Conservation (phyloP, 1,284 basidiomycete species). For the Farysia itapuensis region DNA sequence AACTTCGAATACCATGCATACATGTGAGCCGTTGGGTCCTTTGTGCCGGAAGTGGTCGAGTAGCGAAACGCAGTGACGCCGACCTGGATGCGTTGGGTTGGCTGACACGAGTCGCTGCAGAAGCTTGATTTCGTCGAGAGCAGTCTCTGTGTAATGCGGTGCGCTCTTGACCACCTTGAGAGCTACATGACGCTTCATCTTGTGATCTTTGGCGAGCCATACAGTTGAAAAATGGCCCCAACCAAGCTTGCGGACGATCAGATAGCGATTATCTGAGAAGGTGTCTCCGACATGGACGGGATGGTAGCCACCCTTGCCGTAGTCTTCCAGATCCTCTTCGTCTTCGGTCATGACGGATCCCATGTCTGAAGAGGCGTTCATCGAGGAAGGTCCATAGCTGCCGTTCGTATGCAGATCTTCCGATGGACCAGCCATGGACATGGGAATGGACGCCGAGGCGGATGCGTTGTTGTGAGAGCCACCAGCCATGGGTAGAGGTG, state of each 20-base stretch:
- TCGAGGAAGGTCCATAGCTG: conserved; percentile 31
- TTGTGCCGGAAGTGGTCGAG: conserved; percentile 96
- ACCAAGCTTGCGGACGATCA: conserved; percentile 91
- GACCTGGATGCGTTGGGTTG: conserved; percentile 64
- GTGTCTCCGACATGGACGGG: conserved; percentile 92
- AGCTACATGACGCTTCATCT: conserved; percentile 91
- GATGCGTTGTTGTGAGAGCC: conserved; percentile 16
- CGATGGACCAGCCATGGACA: conserved; percentile 32
- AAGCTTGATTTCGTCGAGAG: conserved; percentile 97
- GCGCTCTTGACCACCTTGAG: conserved; percentile 99
- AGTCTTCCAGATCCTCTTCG: conserved; percentile 62
- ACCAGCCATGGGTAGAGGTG: conserved; percentile 32
- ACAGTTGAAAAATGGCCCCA: conserved; percentile 87
- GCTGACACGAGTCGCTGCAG: conserved; percentile 91
- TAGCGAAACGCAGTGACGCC: conserved; percentile 77
- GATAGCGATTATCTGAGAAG: conserved; percentile 84
- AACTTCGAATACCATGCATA: conserved; percentile 99
- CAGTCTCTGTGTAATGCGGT: conserved; percentile 94
- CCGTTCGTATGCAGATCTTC: conserved; percentile 25
- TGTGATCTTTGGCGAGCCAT: conserved; percentile 63
- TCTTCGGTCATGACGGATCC: conserved; percentile 60
- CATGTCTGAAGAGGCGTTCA: conserved; percentile 40
- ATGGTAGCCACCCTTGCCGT: conserved; percentile 72
- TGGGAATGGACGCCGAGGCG: conserved; percentile 23
- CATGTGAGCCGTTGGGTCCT: conserved; percentile 93